phyloP scores from a whole-genome alignment of 2,329 filamentous ascomycete genomes.

The Beauveria scarabaeidicola region DNA sequence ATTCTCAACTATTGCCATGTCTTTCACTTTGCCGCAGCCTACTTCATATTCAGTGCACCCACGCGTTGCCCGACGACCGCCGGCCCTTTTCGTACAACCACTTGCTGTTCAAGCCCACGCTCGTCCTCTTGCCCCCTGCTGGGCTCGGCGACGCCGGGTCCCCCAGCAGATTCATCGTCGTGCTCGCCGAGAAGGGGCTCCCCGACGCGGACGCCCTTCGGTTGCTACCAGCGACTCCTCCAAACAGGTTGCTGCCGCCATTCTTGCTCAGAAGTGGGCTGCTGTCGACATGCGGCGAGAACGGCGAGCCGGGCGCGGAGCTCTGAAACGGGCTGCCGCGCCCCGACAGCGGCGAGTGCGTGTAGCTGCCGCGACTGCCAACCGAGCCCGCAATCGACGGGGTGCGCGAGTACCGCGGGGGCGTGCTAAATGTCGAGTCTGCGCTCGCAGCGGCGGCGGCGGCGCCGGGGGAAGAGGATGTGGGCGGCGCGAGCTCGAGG shows the following conservation, averaged over 20 bases:
- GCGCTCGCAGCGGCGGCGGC: not conserved
- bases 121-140: conserved; percentile 54
- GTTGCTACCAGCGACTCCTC: conserved; percentile 17
- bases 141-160: conserved; percentile 66
- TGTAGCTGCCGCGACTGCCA: conserved; percentile 48
- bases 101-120: conserved; percentile 77
- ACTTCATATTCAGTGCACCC: conserved; percentile 23
- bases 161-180: conserved; percentile 38
- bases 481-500: conserved; percentile 56
- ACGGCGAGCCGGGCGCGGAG: conserved; percentile 36
- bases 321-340: conserved; percentile 39
- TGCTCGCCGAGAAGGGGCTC: conserved; percentile 43
- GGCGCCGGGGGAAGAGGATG: conserved; percentile 46
- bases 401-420: conserved; percentile 76
- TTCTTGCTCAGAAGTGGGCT: conserved; percentile 58
- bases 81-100: conserved; percentile 87
- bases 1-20: not conserved
- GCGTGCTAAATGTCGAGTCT: conserved; percentile 60
- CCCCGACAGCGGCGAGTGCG: conserved; percentile 50
- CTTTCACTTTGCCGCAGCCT: not conserved
- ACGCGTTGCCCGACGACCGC: conserved; percentile 40
- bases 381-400: conserved; percentile 56
- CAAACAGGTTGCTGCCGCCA: conserved; percentile 18
- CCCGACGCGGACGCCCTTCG: conserved; percentile 39
- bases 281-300: conserved; percentile 33